These are phyloP conservation scores for Abortiporus biennis DNA, from an alignment of 1,284 basidiomycete species.

Conservation along the genomic window DNA sequence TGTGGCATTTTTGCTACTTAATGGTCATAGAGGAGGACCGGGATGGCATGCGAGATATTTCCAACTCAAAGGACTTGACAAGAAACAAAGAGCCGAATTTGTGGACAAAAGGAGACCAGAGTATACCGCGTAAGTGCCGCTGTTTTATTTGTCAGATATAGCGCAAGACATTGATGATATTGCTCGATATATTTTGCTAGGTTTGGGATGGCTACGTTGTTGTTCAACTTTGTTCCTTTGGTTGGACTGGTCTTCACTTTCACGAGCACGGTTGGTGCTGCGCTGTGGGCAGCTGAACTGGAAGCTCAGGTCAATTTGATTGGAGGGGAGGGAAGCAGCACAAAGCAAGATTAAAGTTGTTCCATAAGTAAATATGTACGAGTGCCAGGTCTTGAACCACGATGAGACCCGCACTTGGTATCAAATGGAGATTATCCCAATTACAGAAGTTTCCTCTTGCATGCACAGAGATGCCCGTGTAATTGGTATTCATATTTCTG, in stretches of 20 bases:
- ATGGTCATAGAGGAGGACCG: slow-evolving; percentile 41
- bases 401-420: no score
- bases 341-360: background rate
- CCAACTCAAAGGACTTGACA: slow-evolving; percentile 55
- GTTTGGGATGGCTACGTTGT: slow-evolving; percentile 56
- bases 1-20: slow-evolving; percentile 51
- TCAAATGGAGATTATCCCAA: no score
- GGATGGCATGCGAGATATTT: slow-evolving; percentile 64
- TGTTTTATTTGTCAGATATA: background rate
- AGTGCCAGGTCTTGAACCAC: no score
- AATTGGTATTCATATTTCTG: no score
- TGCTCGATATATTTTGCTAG: slow-evolving; percentile 20
- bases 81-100: slow-evolving; percentile 41
- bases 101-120: slow-evolving; percentile 39
- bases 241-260: slow-evolving; percentile 48
- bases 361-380: slow-evolving; percentile 21
- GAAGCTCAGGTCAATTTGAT: slow-evolving; percentile 34
- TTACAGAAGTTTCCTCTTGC: no score
- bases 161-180: background rate
- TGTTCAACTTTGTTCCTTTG: slow-evolving; percentile 59
- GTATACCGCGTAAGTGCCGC: slow-evolving; percentile 36
- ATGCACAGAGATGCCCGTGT: no score
- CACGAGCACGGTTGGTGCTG: slow-evolving; percentile 60
- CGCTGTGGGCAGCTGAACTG: slow-evolving; percentile 64
- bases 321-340: slow-evolving; percentile 1